Percentiles rank a stretch among this genome's conserved stretches.
These are phyloP conservation scores for Hortiboletus campestris DNA, from an alignment of 768 basidiomycete species.

Conservation along the genomic window DNA sequence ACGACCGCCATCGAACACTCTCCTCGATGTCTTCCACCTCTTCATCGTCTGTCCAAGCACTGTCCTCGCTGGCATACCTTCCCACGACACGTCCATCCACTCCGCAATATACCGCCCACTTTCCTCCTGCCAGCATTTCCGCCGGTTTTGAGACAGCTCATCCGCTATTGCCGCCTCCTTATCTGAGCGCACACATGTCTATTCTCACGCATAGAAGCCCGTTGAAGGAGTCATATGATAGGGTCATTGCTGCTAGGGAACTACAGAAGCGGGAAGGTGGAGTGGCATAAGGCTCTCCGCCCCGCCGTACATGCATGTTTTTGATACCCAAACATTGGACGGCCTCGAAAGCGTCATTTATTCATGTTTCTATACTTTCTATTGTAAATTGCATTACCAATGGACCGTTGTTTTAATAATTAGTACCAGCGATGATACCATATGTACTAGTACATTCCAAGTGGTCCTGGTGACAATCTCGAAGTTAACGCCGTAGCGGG, in stretches of 20 bases:
- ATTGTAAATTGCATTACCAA: slow-evolving; percentile 23
- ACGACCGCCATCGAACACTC: slow-evolving; percentile 52
- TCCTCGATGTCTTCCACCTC: slow-evolving; percentile 54
- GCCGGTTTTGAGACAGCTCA: slow-evolving; percentile 61
- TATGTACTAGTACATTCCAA: background rate
- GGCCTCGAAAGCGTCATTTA: slow-evolving; percentile 19
- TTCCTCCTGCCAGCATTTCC: slow-evolving; percentile 60
- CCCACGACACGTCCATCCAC: slow-evolving; percentile 39
- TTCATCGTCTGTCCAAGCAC: slow-evolving; percentile 48
- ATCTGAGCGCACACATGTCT: slow-evolving; percentile 68
- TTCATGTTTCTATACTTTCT: slow-evolving; percentile 26
- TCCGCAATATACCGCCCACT: slow-evolving; percentile 54
- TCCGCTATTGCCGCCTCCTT: slow-evolving; percentile 69
- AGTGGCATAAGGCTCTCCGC: background rate
- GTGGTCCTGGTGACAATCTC: background rate
- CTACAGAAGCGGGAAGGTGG: slow-evolving; percentile 22
- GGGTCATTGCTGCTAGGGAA: slow-evolving; percentile 58
- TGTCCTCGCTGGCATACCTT: slow-evolving; percentile 56
- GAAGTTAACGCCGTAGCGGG: no score
- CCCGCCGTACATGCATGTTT: slow-evolving; percentile 3
- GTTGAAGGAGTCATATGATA: slow-evolving; percentile 67
- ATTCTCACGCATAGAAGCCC: slow-evolving; percentile 64
- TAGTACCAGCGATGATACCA: slow-evolving; percentile 8
- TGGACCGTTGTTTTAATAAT: slow-evolving; percentile 17
- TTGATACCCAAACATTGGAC: slow-evolving; percentile 24